A percentile compares a stretch with the other conserved stretches of the same genome.
Conservation (phyloP, 352 stramenopile species). For the Phytopythium kandeliae region DNA sequence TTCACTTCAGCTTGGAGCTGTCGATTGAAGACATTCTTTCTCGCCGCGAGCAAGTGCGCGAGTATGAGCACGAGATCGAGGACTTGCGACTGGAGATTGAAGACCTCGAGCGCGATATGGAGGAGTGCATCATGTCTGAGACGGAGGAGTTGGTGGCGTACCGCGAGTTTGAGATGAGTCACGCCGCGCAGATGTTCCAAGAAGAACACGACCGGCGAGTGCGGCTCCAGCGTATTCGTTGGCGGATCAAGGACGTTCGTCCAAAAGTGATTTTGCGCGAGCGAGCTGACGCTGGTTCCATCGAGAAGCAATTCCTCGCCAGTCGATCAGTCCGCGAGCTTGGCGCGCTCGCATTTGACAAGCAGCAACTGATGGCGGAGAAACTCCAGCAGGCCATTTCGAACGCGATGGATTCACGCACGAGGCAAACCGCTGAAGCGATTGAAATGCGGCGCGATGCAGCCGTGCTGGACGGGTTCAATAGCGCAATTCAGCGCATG, state of each 20-base stretch:
- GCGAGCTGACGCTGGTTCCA: constrained; percentile 28
- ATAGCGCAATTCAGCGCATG: constrained; percentile 47
- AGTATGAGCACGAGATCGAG: constrained; percentile 73
- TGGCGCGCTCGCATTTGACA: constrained; percentile 45
- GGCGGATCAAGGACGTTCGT: constrained; percentile 53
- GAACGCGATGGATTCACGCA: constrained; percentile 25
- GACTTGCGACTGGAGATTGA: constrained; percentile 65
- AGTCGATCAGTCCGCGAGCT: constrained; percentile 46
- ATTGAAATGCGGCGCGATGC: constrained; percentile 39
- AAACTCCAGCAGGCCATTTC: constrained; percentile 43
- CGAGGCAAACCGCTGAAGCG: constrained; percentile 34
- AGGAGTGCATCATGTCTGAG: constrained; percentile 60
- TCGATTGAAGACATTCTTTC: constrained; percentile 71
- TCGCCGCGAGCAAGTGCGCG: constrained; percentile 47
- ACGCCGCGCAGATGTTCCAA: constrained; percentile 35
- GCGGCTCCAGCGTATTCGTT: constrained; percentile 53
- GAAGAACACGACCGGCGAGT: constrained; percentile 30
- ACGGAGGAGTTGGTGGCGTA: constrained; percentile 59
- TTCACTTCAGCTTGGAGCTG: constrained; percentile 65
- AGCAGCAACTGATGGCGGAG: constrained; percentile 41
- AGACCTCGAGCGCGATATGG: constrained; percentile 72
- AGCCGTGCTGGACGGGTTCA: constrained; percentile 35
- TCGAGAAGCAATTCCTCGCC: constrained; percentile 28
- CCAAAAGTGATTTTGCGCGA: constrained; percentile 40
- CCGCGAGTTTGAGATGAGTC: constrained; percentile 45